Evolutionary conservation across 1,139 yeast genomes (phyloP), one percentile per base, ranked within the genome.

Genomic region (Pichia sp.): DNA sequence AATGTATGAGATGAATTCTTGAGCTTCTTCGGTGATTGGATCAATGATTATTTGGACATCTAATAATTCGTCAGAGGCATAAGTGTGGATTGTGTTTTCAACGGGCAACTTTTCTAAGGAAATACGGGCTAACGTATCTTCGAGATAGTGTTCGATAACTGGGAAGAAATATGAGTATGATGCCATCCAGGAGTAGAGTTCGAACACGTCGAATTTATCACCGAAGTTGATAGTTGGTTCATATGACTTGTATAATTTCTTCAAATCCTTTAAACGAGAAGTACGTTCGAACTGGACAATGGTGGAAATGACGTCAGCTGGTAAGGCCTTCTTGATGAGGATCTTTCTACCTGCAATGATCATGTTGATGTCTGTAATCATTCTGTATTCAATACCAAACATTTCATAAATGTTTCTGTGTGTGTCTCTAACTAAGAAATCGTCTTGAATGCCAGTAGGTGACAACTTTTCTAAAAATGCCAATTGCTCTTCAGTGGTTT

Each of bases 1-100:
- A 4, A 81, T 64, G 18, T 84, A 61, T 0, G 83, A 67, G 0
- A 85, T 57, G 20, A 81, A 59, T 45, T 77, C 79, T 58, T 88
- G 97, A 0, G 96, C 77, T 21, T 69, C 60, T 54, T 85, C 89
- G 49, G 78, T 76, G 5, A 82, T 63, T 1, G 98, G 98, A 62
- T 93, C 91, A 36, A 87, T 57, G 2, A 86, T 68, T 1, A 85
- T 69, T 7, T 79, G 65, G 3, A 91, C 60, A 50, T 83, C 83
- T 1, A 69, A 54, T 2, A 63, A 54, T 19, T 57, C 57, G 3
- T 59, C 61, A 24, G 60, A 53, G 12, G 36, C 19, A n/a, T 27
- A 17, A 31, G 34, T 19, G 5, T 15, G 11, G 45, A 37, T 20
- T 42, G 48, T 24, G 45, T 38, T 42, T 6, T 32, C 30, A 4